These are phyloP conservation scores for Psilocybe azurescens DNA, from an alignment of 768 basidiomycete species.

Conservation along the genomic window DNA sequence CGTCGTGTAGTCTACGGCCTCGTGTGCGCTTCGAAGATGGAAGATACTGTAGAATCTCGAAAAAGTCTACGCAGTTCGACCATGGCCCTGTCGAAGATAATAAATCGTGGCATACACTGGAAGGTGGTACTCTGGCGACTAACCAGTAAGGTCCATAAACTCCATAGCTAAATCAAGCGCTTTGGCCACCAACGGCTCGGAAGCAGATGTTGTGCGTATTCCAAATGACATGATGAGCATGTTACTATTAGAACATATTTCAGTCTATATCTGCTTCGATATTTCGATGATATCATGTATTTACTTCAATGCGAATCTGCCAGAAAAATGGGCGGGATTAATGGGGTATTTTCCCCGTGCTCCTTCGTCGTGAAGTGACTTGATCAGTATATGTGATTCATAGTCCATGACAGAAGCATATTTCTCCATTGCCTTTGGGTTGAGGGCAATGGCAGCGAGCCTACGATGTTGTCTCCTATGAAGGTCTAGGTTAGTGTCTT, in stretches of 20 bases:
- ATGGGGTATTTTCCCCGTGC: conserved; percentile 36
- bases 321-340: conserved; percentile 43
- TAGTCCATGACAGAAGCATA: conserved; percentile 41
- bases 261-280: too few relatives aligned
- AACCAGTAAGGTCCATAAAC: conserved; percentile 40
- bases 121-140: conserved; percentile 15
- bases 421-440: conserved; percentile 35
- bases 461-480: conserved; percentile 46
- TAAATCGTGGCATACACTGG: not conserved
- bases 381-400: conserved; percentile 43
- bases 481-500: not conserved
- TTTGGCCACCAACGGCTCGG: conserved; percentile 40
- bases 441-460: conserved; percentile 39
- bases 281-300: not conserved
- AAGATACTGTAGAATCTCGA: conserved; percentile 44
- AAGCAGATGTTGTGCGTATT: conserved; percentile 40
- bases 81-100: conserved; percentile 42
- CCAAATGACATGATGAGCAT: conserved; percentile 49
- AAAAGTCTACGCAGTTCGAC: conserved; percentile 50
- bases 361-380: conserved; percentile 37
- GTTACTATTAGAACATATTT: conserved; percentile 33
- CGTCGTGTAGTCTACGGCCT: conserved; percentile 42
- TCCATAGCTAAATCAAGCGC: conserved; percentile 44
- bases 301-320: conserved; percentile 33
- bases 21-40: conserved; percentile 42